Conservation (phyloP, 2,329 filamentous ascomycete species). For the Nemania sp. region DNA sequence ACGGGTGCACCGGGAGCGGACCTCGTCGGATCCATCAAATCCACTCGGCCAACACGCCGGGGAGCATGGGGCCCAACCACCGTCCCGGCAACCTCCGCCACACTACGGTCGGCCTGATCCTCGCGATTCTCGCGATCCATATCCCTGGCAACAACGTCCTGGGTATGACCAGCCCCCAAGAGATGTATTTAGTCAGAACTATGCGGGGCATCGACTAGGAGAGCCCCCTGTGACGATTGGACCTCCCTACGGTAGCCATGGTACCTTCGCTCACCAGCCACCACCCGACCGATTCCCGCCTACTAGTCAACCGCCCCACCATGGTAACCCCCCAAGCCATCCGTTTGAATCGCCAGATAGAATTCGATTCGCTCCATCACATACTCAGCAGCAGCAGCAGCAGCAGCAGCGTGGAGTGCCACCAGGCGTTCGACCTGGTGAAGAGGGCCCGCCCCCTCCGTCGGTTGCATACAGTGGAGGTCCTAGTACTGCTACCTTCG, state of each 20-base stretch:
- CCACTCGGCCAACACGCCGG: slow-evolving; percentile 51
- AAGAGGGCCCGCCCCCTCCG: slow-evolving; percentile 56
- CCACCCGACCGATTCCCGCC: slow-evolving; percentile 48
- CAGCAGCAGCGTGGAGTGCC: slow-evolving; percentile 36
- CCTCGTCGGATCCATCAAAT: slow-evolving; percentile 54
- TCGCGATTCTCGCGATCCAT: slow-evolving; percentile 33
- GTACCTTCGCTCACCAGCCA: slow-evolving; percentile 44
- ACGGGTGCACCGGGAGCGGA: slow-evolving; percentile 47
- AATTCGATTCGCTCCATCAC: slow-evolving; percentile 47
- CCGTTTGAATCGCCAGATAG: slow-evolving; percentile 58
- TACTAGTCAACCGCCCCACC: slow-evolving; percentile 41
- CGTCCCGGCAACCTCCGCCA: slow-evolving; percentile 42
- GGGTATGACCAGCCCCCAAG: slow-evolving; percentile 49
- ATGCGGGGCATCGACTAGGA: slow-evolving; percentile 49
- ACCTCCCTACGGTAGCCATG: slow-evolving; percentile 46
- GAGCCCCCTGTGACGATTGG: slow-evolving; percentile 54
- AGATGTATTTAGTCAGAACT: slow-evolving; percentile 49
- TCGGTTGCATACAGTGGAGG: slow-evolving; percentile 54
- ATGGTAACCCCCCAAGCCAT: slow-evolving; percentile 37
- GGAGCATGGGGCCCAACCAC: slow-evolving; percentile 50
- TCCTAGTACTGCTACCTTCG: slow-evolving; percentile 49
- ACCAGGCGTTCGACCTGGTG: slow-evolving; percentile 48
- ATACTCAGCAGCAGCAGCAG: slow-evolving; percentile 37
- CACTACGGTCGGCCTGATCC: slow-evolving; percentile 47
- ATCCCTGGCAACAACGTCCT: slow-evolving; percentile 45